These are phyloP conservation scores for Cercospora sesami DNA, from an alignment of 2,329 filamentous ascomycete species.

Conservation along the genomic window DNA sequence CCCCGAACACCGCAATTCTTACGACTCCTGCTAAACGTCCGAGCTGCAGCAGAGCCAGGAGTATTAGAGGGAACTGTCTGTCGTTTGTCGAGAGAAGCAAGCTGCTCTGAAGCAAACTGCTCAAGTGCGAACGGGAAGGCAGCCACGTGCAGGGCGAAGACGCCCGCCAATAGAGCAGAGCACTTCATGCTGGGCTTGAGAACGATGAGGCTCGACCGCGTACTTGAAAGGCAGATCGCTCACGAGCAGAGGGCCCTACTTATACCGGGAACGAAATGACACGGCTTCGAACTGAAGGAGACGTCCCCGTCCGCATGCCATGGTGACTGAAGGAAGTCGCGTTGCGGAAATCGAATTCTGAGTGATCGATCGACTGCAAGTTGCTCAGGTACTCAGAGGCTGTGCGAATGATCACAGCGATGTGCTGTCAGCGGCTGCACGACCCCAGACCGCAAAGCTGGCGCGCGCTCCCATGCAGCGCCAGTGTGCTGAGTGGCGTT, in stretches of 20 bases:
- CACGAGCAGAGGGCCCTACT: not conserved
- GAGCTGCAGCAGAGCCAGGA: slow-evolving; percentile 17
- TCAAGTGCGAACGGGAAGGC: slow-evolving; percentile 16
- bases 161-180: not conserved
- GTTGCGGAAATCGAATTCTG: not conserved
- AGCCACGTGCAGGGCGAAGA: slow-evolving; percentile 5
- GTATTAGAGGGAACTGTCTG: slow-evolving; percentile 6
- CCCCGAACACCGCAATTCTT: slow-evolving; percentile 19
- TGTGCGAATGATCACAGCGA: not conserved
- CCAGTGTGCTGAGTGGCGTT: not conserved
- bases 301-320: not conserved
- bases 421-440: not conserved
- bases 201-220: not conserved
- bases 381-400: not conserved
- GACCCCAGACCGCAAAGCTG: not conserved
- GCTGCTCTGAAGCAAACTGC: not conserved
- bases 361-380: not conserved
- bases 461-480: not conserved
- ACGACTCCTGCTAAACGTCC: slow-evolving; percentile 7
- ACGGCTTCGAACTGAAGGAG: not conserved
- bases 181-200: not conserved
- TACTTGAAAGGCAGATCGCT: not conserved
- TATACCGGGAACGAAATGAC: not conserved
- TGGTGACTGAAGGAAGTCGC: not conserved
- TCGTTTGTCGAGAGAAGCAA: slow-evolving; percentile 2